Evolutionary conservation across 495 filamentous ascomycete genomes (phyloP).

Genomic region (Neurospora tetrasperma): DNA sequence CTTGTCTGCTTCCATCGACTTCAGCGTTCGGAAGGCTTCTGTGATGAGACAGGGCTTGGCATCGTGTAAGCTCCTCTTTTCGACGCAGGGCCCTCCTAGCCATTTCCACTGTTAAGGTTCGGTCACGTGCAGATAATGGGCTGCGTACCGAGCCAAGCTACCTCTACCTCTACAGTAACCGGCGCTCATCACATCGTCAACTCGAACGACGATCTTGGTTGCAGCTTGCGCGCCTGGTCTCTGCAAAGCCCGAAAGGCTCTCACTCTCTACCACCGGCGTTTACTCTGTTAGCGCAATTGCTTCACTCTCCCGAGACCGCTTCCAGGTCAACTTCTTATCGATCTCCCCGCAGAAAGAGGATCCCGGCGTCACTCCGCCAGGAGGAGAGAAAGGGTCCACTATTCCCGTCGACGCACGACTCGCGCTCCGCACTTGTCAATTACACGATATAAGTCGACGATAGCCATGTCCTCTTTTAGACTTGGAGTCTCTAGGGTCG

Average conservation of each 20-base stretch:
- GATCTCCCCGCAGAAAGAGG: neutral
- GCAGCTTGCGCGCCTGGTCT: neutral
- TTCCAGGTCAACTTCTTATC: neutral
- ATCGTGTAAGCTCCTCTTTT: neutral
- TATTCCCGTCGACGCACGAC: constrained; percentile 3
- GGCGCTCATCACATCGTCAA: neutral
- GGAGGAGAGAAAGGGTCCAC: constrained; percentile 1
- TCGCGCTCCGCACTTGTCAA: constrained; percentile 6
- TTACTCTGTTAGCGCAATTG: neutral
- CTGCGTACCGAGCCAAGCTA: neutral
- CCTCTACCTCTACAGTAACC: too few species aligned
- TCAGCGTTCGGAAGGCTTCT: neutral
- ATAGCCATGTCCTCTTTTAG: constrained; percentile 36
- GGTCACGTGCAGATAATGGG: neutral
- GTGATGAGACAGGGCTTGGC: neutral
- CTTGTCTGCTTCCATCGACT: neutral
- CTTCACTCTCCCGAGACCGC: neutral
- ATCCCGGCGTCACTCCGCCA: neutral
- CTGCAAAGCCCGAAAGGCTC: neutral
- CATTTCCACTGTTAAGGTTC: too few species aligned
- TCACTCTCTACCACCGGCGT: neutral
- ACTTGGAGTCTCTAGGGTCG: constrained; percentile 28
- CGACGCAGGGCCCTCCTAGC: neutral
- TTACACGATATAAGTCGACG: constrained; percentile 11
- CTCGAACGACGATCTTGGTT: neutral